Evolutionary conservation across 176 grass and related monocot species (phyloP).

Genomic region (Eragrostis nindensis): DNA sequence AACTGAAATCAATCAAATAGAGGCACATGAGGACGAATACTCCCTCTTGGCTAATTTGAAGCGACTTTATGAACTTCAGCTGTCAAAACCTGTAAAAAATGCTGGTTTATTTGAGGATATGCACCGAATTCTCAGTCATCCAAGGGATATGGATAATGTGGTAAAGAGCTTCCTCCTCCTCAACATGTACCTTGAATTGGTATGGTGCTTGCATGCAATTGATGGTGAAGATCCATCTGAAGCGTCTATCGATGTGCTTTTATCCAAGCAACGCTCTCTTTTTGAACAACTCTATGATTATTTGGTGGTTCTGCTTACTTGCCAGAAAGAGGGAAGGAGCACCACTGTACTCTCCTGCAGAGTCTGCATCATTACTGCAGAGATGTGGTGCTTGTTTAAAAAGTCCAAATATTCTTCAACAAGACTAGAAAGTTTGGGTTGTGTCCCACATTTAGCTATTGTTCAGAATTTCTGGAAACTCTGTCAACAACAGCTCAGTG

Average conservation of each 20-base stretch:
- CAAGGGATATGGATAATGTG: constrained; percentile 97
- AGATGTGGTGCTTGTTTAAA: constrained; percentile 97
- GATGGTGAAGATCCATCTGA: constrained; percentile 72
- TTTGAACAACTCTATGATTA: constrained; percentile 82
- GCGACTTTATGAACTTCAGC: constrained; percentile 88
- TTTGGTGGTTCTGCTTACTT: constrained; percentile 63
- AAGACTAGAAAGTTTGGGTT: constrained; percentile 79
- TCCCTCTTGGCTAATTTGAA: constrained; percentile 98
- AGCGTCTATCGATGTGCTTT: constrained; percentile 65
- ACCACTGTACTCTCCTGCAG: constrained; percentile 79
- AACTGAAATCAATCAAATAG: constrained; percentile 88
- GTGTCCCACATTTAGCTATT: constrained; percentile 63
- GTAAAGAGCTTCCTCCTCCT: constrained; percentile 96
- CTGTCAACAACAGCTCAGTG: constrained; percentile 71
- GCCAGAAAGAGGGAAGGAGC: constrained; percentile 77
- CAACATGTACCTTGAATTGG: constrained; percentile 92
- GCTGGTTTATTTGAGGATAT: constrained; percentile 89
- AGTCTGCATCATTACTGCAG: constrained; percentile 83
- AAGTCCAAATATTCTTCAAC: constrained; percentile 87
- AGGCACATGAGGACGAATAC: constrained; percentile 96
- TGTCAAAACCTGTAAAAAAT: constrained; percentile 69
- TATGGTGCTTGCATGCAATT: constrained; percentile 82
- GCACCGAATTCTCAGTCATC: constrained; percentile 67
- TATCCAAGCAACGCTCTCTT: constrained; percentile 73
- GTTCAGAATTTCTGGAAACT: constrained; percentile 96